phyloP scores from a whole-genome alignment of 129 eudicot species.

The Deinandra increscens region DNA sequence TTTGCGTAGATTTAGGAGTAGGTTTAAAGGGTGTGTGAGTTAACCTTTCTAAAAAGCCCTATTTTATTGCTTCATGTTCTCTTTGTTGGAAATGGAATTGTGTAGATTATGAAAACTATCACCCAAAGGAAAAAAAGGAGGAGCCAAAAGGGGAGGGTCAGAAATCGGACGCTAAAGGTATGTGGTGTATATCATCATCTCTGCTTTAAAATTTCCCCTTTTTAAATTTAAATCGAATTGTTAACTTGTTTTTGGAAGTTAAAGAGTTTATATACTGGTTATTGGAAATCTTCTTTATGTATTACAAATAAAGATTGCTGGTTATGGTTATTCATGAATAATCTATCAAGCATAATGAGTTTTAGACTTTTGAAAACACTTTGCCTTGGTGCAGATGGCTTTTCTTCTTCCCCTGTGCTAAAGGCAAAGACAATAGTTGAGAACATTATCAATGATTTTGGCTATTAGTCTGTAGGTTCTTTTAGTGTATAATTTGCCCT shows the following conservation, averaged over 20 bases:
- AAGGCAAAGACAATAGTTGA: background rate
- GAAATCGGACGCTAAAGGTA: conserved; percentile 55
- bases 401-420: background rate
- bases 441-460: conserved; percentile 2
- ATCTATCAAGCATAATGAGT: background rate
- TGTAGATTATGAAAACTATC: conserved; percentile 63
- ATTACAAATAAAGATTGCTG: background rate
- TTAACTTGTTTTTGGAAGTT: conserved; percentile 5
- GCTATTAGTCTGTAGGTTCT: background rate
- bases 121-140: conserved; percentile 53
- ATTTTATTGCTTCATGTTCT: too few species aligned
- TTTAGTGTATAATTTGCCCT: background rate
- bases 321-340: conserved; percentile 1
- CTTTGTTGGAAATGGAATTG: conserved; percentile 2
- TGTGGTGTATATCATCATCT: background rate
- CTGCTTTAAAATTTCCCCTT: background rate
- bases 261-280: background rate
- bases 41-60: too few species aligned
- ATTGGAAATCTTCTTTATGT: background rate
- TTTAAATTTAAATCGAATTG: background rate
- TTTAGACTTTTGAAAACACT: background rate
- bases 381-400: background rate
- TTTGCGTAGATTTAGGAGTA: too few species aligned
- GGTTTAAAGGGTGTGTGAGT: too few species aligned
- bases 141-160: conserved; percentile 53